Base-by-base conservation (phyloP, 176 grass and related monocot genomes). In the Poa pratensis region DNA sequence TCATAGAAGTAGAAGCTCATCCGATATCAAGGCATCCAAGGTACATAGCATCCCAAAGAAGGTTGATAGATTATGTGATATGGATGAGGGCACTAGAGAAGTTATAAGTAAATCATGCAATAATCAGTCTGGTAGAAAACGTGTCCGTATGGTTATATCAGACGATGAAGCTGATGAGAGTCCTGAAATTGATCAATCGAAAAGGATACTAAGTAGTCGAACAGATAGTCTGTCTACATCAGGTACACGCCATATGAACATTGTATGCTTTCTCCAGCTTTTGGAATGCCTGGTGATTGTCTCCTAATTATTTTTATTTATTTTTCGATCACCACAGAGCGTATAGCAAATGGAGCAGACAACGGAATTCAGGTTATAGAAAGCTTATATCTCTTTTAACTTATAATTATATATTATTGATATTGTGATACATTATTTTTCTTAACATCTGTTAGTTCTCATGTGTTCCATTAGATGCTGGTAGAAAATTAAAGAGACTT, bases 81-180 rank as follows among this genome's bases (percentile, higher is more conserved):
- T 73, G 39, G 90, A 65, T 70, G 84, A 82, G 70, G 49, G 15
- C 37, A 64, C 53, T 55, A 81, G 40, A 32, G 67, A 77, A 82
- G 80, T 69, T 85, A 89, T 80, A 78, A 84, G 34, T 80, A 90
- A 71, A 84, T 83, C 72, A 48, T 69, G 22, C 74, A 60, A 55
- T 81, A 82, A 90, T 84, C 87, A 90, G 37, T 84, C 69, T 53
- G 83, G 89, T 82, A 88, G 89, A 82, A 98, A 94, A 82, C 93
- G 93, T 89, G 69, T 79, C 52, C 93, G 93, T 42, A 84, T 98
- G 59, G 79, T 98, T 79, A 70, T 98, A 75, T 95, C 96, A 66
- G 96, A 98, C 87, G 96, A 98, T 83, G 95, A 98, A 90, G 76
- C 81, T 84, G 91, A 95, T 27, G 90, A 92, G 19, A 30, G 32